Percentiles rank a stretch among this genome's conserved stretches.
Conservation (phyloP, 2,329 filamentous ascomycete species). For the Beauveria medogensis region DNA sequence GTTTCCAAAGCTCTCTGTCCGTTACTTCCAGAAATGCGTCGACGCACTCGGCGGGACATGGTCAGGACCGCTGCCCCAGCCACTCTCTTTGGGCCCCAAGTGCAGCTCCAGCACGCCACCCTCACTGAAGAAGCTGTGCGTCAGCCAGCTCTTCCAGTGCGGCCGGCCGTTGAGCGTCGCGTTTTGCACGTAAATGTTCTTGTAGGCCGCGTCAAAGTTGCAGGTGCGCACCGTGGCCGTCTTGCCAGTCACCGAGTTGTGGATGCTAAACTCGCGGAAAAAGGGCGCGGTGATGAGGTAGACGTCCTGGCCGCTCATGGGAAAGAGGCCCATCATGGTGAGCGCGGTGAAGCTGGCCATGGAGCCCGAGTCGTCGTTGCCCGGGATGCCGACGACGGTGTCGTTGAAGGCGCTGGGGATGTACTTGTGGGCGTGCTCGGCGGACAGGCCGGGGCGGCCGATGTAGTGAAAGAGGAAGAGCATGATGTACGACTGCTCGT, state of each 20-base stretch:
- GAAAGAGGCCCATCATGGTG: constrained; percentile 45
- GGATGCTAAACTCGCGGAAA: constrained; percentile 36
- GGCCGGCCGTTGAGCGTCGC: constrained; percentile 45
- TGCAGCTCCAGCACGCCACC: constrained; percentile 46
- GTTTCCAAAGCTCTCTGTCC: background rate
- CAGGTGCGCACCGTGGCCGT: constrained; percentile 23
- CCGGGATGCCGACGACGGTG: constrained; percentile 48
- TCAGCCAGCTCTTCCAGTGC: constrained; percentile 52
- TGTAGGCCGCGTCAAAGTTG: constrained; percentile 34
- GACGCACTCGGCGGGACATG: constrained; percentile 18
- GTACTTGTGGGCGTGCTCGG: constrained; percentile 51
- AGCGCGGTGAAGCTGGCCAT: constrained; percentile 46
- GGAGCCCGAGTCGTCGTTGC: constrained; percentile 45
- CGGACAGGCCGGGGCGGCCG: constrained; percentile 50
- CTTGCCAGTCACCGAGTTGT: constrained; percentile 19
- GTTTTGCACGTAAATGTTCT: constrained; percentile 50
- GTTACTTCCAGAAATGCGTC: constrained; percentile 17
- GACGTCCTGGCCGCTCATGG: constrained; percentile 45
- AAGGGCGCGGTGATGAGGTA: constrained; percentile 46
- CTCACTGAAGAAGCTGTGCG: constrained; percentile 49
- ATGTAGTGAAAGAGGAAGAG: constrained; percentile 57
- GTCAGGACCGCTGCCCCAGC: constrained; percentile 10
- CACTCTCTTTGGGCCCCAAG: constrained; percentile 9
- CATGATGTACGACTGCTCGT: constrained; percentile 47
- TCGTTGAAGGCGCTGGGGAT: constrained; percentile 63